Evolutionary conservation across 2,329 filamentous ascomycete genomes (phyloP).

Genomic region (Pseudocercospora vitis): DNA sequence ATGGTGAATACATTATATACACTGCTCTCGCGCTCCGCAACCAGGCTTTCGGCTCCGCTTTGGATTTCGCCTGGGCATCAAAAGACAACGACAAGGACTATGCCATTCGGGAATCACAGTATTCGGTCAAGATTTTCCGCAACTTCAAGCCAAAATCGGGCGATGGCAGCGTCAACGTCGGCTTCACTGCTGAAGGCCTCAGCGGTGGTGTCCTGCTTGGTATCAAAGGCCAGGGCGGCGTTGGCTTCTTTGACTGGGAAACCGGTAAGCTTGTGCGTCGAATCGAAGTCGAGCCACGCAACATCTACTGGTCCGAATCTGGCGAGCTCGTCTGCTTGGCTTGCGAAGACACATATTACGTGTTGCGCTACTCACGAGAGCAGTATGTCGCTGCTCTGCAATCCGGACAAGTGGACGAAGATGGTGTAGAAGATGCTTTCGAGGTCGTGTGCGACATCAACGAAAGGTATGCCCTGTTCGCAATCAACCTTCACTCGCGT

Average conservation of each 20-base stretch:
- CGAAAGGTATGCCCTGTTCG: slow-evolving; percentile 55
- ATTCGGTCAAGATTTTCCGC: slow-evolving; percentile 94
- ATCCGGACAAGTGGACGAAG: slow-evolving; percentile 76
- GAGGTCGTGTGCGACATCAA: slow-evolving; percentile 95
- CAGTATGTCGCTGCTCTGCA: slow-evolving; percentile 82
- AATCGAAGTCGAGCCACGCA: slow-evolving; percentile 75
- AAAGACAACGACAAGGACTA: slow-evolving; percentile 99
- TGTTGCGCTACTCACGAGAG: slow-evolving; percentile 86
- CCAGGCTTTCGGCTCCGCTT: slow-evolving; percentile 90
- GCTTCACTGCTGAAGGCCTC: slow-evolving; percentile 90
- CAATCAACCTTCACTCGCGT: slow-evolving; percentile 48
- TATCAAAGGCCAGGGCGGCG: slow-evolving; percentile 90
- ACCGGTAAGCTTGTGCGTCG: slow-evolving; percentile 83
- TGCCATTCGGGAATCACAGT: slow-evolving; percentile 90
- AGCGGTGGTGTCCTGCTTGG: slow-evolving; percentile 86
- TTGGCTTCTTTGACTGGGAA: slow-evolving; percentile 96
- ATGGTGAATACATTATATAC: slow-evolving; percentile 99
- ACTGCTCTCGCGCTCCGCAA: slow-evolving; percentile 95
- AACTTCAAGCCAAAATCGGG: slow-evolving; percentile 93
- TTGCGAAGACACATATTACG: slow-evolving; percentile 93
- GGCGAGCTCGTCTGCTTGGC: slow-evolving; percentile 90
- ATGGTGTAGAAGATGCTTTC: slow-evolving; percentile 93
- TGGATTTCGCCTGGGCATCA: slow-evolving; percentile 95
- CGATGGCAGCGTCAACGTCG: slow-evolving; percentile 73
- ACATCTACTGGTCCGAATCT: slow-evolving; percentile 94